Percentiles rank a stretch among this genome's conserved stretches.
phyloP scores from a whole-genome alignment of 495 filamentous ascomycete genomes.

The Aspergillus leporis region DNA sequence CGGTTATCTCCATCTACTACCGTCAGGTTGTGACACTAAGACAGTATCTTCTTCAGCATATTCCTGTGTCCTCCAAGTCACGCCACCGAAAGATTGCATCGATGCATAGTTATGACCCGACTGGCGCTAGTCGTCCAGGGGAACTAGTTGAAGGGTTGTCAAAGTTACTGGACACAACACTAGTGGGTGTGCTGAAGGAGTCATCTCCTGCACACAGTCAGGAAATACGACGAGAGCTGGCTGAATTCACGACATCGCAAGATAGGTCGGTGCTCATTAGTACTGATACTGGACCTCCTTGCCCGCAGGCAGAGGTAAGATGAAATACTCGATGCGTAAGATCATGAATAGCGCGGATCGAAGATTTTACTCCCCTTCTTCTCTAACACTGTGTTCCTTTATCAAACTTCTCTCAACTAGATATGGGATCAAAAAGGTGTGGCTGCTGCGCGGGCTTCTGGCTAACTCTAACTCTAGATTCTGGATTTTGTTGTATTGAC shows the following conservation, averaged over 20 bases:
- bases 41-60: slow-evolving; percentile 61
- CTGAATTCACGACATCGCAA: slow-evolving; percentile 55
- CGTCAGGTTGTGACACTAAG: slow-evolving; percentile 65
- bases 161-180: slow-evolving; percentile 63
- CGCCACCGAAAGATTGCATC: slow-evolving; percentile 51
- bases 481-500: slow-evolving; percentile 80
- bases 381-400: neutral
- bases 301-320: slow-evolving; percentile 61
- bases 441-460: neutral
- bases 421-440: neutral
- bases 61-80: slow-evolving; percentile 53
- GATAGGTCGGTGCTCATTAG: slow-evolving; percentile 29
- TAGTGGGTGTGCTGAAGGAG: slow-evolving; percentile 57
- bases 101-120: slow-evolving; percentile 18
- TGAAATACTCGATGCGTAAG: neutral
- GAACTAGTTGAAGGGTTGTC: slow-evolving; percentile 8
- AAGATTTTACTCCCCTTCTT: neutral
- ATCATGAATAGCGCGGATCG: neutral
- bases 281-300: slow-evolving; percentile 39
- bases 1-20: slow-evolving; percentile 77
- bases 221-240: slow-evolving; percentile 56
- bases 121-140: neutral
- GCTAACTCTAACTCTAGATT: slow-evolving; percentile 54
- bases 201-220: slow-evolving; percentile 34
- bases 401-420: neutral